Evolutionary conservation across 345 rosid species (phyloP).

Genomic region (Physaria fendleri): DNA sequence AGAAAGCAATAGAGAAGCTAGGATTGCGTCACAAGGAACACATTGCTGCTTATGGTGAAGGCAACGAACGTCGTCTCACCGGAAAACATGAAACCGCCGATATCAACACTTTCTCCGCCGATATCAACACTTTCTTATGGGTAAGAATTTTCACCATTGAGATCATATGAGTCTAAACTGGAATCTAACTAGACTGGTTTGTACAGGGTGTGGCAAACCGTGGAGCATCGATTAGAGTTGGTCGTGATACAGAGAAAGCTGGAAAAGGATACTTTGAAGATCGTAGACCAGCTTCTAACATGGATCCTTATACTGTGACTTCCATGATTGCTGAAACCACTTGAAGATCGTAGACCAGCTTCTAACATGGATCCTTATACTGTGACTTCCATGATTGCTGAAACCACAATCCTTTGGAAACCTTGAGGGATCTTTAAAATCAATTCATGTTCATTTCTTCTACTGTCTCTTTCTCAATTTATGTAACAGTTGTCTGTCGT

Average conservation of each 20-base stretch:
- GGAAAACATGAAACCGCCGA: conserved; percentile 84
- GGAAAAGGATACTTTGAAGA: conserved; percentile 87
- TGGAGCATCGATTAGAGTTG: conserved; percentile 78
- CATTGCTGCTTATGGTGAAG: conserved; percentile 74
- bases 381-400: conserved; percentile 81
- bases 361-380: conserved; percentile 92
- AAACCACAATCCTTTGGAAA: conserved; percentile 64
- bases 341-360: conserved; percentile 85
- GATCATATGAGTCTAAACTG: not conserved
- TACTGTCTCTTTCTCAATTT: not conserved
- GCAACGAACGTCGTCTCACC: conserved; percentile 71
- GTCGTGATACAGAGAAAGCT: conserved; percentile 64
- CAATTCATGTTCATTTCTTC: conserved; percentile 11
- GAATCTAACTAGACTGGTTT: not conserved
- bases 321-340: conserved; percentile 85
- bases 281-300: conserved; percentile 85
- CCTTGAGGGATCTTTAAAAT: conserved; percentile 27
- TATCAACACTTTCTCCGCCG: conserved; percentile 75
- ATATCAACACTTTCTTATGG: conserved; percentile 71
- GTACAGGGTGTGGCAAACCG: conserved; percentile 51
- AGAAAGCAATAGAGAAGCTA: conserved; percentile 71
- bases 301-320: conserved; percentile 84
- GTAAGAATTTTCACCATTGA: conserved; percentile 23
- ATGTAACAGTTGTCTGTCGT: not conserved
- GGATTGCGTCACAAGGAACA: conserved; percentile 67